Base-by-base conservation (phyloP, 306 rosid species). In the Lathyrus aphaca region DNA sequence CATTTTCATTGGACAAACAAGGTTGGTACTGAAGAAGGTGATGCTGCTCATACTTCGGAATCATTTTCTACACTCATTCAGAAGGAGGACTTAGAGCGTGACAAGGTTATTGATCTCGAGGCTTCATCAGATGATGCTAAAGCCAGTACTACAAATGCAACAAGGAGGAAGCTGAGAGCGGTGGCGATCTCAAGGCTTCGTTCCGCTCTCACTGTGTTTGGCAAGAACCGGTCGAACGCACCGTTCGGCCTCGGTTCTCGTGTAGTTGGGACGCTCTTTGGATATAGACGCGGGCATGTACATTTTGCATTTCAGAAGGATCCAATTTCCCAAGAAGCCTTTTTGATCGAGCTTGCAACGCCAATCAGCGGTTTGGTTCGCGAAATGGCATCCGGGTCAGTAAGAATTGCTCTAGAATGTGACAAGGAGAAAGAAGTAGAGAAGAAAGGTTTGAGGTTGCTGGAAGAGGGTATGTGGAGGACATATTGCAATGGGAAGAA, bases 341-440 rank as follows among this genome's bases (percentile, higher is more conserved):
- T 93, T 73, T 56, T 90, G 60, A 82, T 93, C n/a, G 98, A 90
- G 85, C 93, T 93, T 0, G 93, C 96, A 32, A 93, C 98, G 0
- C 98, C 98, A 4, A 90, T 93, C 17, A 90, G 94, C 51, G 94
- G 86, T 16, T 68, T 93, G 82, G 98, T 93, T 53, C 82, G 82
- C 12, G 97, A 93, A 83, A 90, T 93, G 97, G 98, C 97, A 6
- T 88, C 97, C 4, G 98, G 98, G 72, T 81, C 90, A 35, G 98
- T 93, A 44, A 77, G 98, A 79, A 93, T 93, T 66, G 97, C 97
- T 2, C 67, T 93, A 67, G 98, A 93, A 68, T 90, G 98, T 58
- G 87, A 90, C 45, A 93, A 69, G 71, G 86, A 60, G 35, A 86
- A 68, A 72, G 86, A 78, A 16, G 77, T 77, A 25, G 76, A 76